Base-by-base conservation (phyloP, 2,329 filamentous ascomycete species). In the Phaeosphaeria sp. region DNA sequence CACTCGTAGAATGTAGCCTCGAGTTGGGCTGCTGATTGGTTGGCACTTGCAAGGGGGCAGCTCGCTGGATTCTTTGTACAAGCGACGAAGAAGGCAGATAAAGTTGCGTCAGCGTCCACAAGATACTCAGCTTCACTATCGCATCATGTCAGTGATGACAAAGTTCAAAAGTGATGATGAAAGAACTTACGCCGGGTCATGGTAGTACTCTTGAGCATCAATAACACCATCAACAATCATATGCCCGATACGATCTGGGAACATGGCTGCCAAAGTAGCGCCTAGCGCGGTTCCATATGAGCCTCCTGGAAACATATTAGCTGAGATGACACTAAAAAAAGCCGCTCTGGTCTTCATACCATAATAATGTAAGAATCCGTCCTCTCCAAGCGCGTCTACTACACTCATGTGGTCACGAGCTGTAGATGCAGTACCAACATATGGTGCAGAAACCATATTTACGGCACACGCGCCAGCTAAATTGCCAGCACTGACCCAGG, bases 201-300 rank as follows among this genome's bases (percentile, higher is more conserved):
- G 42, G 18, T 43, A 53, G 36, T 64, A 61, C 18, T 61, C 44
- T 6, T 57, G 11, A 6, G 51, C 6, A 39, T 80, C 75, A 1
- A 77, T 72, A 2, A 81, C 75, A 2, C 78, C 80, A 57, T 83
- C 81, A 1, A 82, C 27, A 36, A 71, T 47, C 11, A 71, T 47
- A 11, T 61, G 43, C 2, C 59, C 58, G 9, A 71, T 61, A 8
- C 63, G 52, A 6, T 64, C 58, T 0, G 69, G 68, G 40, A 63
- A 49, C 46, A 49, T 49, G 18, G 46, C 46, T 25, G 46, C 46
- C 13, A 36, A 9, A 2, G 46, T 49, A 27, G 46, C 46, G 8
- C 46, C 46, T 8, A 49, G 30, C 17, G 25, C 25, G n/a, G 46
- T 49, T 8, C 46, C 46, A 33, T 49, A 49, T 1, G 46, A 49